Conservation (phyloP, 1,284 basidiomycete species). For the Marasmius oreades region DNA sequence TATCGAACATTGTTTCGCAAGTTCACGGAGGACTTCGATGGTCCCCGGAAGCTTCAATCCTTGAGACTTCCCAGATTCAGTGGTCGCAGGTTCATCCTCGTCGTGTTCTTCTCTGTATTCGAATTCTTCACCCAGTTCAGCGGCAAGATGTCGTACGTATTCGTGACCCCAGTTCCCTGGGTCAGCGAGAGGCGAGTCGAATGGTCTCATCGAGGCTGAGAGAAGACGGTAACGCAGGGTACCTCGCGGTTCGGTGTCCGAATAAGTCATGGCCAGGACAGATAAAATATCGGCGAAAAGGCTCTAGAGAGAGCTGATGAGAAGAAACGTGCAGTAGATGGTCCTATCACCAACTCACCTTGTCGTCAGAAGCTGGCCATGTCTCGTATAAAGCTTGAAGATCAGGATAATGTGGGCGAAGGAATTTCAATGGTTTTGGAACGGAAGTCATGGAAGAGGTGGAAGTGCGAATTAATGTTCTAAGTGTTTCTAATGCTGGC, state of each 20-base stretch:
- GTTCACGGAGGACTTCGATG: constrained; percentile 69
- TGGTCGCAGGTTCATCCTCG: constrained; percentile 24
- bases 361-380: constrained; percentile 78
- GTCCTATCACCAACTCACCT: no score
- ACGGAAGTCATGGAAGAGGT: constrained; percentile 99
- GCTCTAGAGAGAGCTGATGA: constrained; percentile 52
- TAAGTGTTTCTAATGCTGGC: constrained; percentile 90
- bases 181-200: constrained; percentile 68
- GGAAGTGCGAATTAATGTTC: constrained; percentile 93
- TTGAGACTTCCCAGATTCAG: constrained; percentile 22
- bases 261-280: constrained; percentile 99
- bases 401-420: constrained; percentile 92
- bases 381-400: constrained; percentile 80
- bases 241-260: constrained; percentile 91
- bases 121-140: constrained; percentile 96
- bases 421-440: constrained; percentile 98
- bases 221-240: constrained; percentile 91
- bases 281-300: constrained; percentile 98
- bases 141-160: constrained; percentile 95
- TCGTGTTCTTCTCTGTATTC: constrained; percentile 53
- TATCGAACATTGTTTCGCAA: constrained; percentile 85
- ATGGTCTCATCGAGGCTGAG: constrained; percentile 67
- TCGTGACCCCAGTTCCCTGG: constrained; percentile 99
- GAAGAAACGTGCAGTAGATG: no score
- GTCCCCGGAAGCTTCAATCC: constrained; percentile 37